Evolutionary conservation across 1,284 basidiomycete species (phyloP).

Genomic region (Ustilago esculenta): DNA sequence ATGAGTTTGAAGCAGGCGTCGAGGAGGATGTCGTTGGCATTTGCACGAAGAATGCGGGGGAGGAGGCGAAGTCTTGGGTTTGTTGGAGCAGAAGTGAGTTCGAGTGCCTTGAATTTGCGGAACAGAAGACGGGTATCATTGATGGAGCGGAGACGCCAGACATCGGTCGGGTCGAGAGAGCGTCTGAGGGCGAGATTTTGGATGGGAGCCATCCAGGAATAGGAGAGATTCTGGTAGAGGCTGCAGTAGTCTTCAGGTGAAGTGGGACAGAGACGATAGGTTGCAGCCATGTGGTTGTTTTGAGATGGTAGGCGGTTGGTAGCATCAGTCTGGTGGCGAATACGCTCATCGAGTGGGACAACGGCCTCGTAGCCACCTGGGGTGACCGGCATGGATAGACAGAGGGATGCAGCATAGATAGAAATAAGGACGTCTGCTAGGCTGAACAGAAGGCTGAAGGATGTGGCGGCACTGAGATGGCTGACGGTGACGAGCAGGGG

Average conservation of each 20-base stretch:
- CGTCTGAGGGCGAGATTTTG: conserved; percentile 44
- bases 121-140: conserved; percentile 52
- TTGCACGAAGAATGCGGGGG: conserved; percentile 39
- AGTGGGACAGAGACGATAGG: conserved; percentile 51
- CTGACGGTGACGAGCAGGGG: conserved; percentile 1
- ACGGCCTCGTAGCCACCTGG: conserved; percentile 48
- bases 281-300: conserved; percentile 18
- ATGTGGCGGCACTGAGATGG: background rate
- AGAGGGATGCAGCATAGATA: conserved; percentile 20
- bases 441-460: background rate
- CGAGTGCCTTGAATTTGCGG: conserved; percentile 33
- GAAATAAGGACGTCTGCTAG: conserved; percentile 17
- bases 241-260: conserved; percentile 56
- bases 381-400: conserved; percentile 44
- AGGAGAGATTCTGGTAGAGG: conserved; percentile 46
- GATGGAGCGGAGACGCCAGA: conserved; percentile 53
- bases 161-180: conserved; percentile 47
- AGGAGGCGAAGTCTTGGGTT: conserved; percentile 21
- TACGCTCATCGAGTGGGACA: conserved; percentile 34
- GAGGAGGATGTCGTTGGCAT: conserved; percentile 52
- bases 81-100: background rate
- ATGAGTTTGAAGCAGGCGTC: conserved; percentile 54
- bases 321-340: conserved; percentile 19
- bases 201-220: conserved; percentile 57
- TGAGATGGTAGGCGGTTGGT: background rate